phyloP scores from a whole-genome alignment of 192 early-diverging fungal genomes.

The Backusella australiensis region DNA sequence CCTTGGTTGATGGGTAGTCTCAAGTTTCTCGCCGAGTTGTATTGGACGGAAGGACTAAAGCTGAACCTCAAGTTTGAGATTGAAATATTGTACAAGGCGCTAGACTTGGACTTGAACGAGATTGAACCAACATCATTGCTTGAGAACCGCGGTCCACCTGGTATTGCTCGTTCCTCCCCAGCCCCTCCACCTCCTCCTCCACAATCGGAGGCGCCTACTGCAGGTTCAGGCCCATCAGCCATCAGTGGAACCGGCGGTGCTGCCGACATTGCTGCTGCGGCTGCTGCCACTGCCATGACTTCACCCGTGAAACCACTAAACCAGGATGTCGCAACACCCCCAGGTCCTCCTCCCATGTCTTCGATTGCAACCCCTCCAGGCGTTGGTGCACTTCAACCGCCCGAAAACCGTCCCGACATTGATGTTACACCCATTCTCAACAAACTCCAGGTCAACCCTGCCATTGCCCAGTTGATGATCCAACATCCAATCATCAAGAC shows the following conservation, averaged over 20 bases:
- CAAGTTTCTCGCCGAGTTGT: constrained; percentile 87
- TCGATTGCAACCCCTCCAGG: neutral
- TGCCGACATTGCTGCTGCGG: neutral
- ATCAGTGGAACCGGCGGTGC: neutral
- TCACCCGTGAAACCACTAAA: neutral
- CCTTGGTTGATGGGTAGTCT: constrained; percentile 98
- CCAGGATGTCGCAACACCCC: neutral
- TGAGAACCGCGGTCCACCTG: constrained; percentile 54
- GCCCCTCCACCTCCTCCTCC: neutral
- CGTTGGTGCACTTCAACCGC: neutral
- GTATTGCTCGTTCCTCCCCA: constrained; percentile 20
- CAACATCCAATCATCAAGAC: constrained; percentile 37
- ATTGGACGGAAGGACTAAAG: constrained; percentile 88
- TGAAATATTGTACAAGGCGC: constrained; percentile 94
- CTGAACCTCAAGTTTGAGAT: constrained; percentile 97
- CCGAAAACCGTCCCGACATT: constrained; percentile 12
- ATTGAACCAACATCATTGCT: constrained; percentile 66
- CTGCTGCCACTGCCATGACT: neutral
- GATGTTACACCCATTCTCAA: constrained; percentile 17
- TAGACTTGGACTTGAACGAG: constrained; percentile 80
- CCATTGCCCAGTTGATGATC: constrained; percentile 21
- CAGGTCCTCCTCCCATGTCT: neutral
- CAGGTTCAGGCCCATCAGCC: neutral
- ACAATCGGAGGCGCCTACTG: neutral
- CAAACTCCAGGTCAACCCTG: constrained; percentile 24